A percentile compares a stretch with the other conserved stretches of the same genome.
phyloP scores from a whole-genome alignment of 2,329 filamentous ascomycete species.

The Neonectria punicea region DNA sequence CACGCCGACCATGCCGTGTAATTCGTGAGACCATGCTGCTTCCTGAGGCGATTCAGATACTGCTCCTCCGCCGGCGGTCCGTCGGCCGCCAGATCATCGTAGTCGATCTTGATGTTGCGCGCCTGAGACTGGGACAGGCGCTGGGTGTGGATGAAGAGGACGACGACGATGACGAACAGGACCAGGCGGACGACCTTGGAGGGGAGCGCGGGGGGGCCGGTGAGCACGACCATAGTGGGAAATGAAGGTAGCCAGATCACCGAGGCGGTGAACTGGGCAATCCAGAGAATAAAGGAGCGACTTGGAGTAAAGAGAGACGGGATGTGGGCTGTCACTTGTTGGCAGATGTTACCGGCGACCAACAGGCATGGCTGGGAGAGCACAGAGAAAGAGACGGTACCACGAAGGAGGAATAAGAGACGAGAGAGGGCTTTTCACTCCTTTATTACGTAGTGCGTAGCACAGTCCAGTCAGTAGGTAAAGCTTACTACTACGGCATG shows the following conservation, averaged over 20 bases:
- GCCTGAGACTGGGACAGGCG: conserved; percentile 25
- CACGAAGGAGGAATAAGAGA: conserved; percentile 2
- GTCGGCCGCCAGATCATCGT: conserved; percentile 30
- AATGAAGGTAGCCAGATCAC: conserved; percentile 18
- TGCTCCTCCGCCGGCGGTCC: conserved; percentile 45
- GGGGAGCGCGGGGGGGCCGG: conserved; percentile 36
- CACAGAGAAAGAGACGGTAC: conserved; percentile 9
- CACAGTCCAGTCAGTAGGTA: conserved; percentile 30
- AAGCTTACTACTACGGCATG: conserved; percentile 17
- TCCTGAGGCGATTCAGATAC: conserved; percentile 45
- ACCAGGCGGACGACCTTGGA: conserved; percentile 40
- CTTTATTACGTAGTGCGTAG: background rate
- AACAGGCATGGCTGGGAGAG: conserved; percentile 32
- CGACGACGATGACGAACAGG: conserved; percentile 38
- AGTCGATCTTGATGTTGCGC: conserved; percentile 3
- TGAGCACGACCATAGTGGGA: conserved; percentile 42
- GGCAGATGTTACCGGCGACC: conserved; percentile 31
- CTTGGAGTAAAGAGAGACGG: conserved; percentile 37
- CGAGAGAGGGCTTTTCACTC: background rate
- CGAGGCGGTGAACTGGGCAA: conserved; percentile 16
- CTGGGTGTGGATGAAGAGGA: conserved; percentile 40
- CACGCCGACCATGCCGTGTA: conserved; percentile 49
- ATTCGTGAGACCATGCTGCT: conserved; percentile 44
- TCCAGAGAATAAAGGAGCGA: conserved; percentile 33
- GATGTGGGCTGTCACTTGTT: conserved; percentile 10